These are phyloP conservation scores for Solanum hybrid DNA, from an alignment of 305 asterid genomes.

Conservation along the genomic window DNA sequence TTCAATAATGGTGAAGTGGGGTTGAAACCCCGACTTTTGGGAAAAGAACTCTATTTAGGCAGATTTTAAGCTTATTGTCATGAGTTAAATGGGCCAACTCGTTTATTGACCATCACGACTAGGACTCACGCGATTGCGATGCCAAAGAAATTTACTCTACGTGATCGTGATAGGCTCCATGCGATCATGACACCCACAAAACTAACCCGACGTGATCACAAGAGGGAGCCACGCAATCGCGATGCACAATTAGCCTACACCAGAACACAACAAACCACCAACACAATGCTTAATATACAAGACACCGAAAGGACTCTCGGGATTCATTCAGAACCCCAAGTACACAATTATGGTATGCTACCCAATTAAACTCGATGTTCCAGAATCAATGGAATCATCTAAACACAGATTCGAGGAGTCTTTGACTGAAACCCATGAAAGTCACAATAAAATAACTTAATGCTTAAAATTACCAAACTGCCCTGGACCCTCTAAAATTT, in stretches of 20 bases:
- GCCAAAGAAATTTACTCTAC: neutral
- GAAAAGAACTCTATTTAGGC: neutral
- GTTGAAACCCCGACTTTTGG: neutral
- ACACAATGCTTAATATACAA: neutral
- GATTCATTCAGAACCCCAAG: neutral
- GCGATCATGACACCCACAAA: neutral
- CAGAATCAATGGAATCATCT: neutral
- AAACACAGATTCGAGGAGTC: neutral
- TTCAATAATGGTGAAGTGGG: neutral
- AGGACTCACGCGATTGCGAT: neutral
- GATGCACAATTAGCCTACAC: neutral
- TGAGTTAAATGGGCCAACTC: neutral
- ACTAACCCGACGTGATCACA: neutral
- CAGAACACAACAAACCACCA: neutral
- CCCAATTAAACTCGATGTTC: neutral
- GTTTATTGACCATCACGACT: too few relatives aligned
- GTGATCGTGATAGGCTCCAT: neutral
- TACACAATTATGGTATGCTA: neutral
- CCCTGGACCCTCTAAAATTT: neutral
- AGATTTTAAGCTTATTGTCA: neutral
- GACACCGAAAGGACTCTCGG: neutral
- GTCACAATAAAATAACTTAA: neutral
- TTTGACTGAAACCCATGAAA: neutral
- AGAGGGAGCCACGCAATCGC: neutral
- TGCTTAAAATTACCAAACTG: neutral